These are phyloP conservation scores for Fraxinus cuspidata DNA, from an alignment of 257 asterid species.

Conservation along the genomic window DNA sequence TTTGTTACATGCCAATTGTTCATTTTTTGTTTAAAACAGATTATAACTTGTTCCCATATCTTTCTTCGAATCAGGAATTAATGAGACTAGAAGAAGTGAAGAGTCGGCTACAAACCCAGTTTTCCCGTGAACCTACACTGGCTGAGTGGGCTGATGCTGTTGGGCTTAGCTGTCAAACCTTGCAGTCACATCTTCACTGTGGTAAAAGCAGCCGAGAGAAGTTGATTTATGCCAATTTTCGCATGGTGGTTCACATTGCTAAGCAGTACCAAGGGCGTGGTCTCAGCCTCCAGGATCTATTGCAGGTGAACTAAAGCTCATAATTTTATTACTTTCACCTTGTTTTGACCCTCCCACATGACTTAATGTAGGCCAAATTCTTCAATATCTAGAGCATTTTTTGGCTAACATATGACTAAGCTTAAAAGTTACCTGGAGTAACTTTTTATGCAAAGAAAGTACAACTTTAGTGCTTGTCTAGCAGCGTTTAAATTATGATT, in stretches of 20 bases:
- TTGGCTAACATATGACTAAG: neutral
- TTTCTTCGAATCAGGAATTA: conserved; percentile 45
- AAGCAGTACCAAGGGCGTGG: conserved; percentile 91
- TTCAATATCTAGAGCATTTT: neutral
- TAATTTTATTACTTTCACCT: conserved; percentile 20
- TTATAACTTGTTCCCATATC: conserved; percentile 19
- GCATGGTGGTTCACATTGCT: conserved; percentile 91
- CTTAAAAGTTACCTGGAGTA: neutral
- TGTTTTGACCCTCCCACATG: neutral
- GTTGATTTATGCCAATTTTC: conserved; percentile 82
- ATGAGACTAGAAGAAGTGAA: conserved; percentile 65
- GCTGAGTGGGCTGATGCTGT: conserved; percentile 83
- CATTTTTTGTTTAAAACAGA: conserved; percentile 6
- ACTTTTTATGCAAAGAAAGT: neutral
- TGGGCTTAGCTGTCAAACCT: conserved; percentile 57
- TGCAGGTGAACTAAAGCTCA: conserved; percentile 62
- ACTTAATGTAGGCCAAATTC: neutral
- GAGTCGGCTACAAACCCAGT: conserved; percentile 53
- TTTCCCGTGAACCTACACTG: conserved; percentile 72
- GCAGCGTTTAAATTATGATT: no score
- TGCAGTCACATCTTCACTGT: conserved; percentile 55
- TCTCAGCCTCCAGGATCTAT: conserved; percentile 73
- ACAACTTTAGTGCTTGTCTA: no score
- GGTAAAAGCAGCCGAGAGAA: conserved; percentile 75
- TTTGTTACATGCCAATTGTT: conserved; percentile 25